phyloP scores from a whole-genome alignment of 305 asterid genomes.

The Ilex paraguariensis region DNA sequence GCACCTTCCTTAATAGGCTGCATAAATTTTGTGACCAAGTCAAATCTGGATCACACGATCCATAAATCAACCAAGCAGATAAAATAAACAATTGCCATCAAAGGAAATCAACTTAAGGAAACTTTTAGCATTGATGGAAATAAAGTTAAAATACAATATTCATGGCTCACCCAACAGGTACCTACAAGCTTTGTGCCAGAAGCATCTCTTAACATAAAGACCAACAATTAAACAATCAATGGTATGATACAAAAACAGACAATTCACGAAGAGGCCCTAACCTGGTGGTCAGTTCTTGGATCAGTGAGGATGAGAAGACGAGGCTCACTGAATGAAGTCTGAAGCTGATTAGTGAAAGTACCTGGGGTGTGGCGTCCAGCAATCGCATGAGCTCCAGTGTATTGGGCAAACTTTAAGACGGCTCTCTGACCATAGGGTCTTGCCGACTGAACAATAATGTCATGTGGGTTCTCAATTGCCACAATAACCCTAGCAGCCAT shows the following conservation, averaged over 20 bases:
- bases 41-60: not conserved
- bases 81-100: too few relatives aligned
- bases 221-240: too few relatives aligned
- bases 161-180: too few relatives aligned
- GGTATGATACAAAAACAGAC: too few relatives aligned
- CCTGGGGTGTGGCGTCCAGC: slow-evolving; percentile 64
- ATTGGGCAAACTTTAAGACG: slow-evolving; percentile 53
- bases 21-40: not conserved
- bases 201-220: too few relatives aligned
- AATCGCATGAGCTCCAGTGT: slow-evolving; percentile 45
- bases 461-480: slow-evolving; percentile 51
- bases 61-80: not conserved
- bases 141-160: too few relatives aligned
- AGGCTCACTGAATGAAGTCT: slow-evolving; percentile 53
- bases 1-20: slow-evolving; percentile 60
- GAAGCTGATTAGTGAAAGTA: slow-evolving; percentile 50
- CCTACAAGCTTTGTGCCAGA: too few relatives aligned
- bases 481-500: slow-evolving; percentile 57
- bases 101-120: too few relatives aligned
- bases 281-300: slow-evolving; percentile 60
- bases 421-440: slow-evolving; percentile 61
- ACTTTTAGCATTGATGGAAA: too few relatives aligned
- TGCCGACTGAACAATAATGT: slow-evolving; percentile 56
- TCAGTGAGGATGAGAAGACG: slow-evolving; percentile 50
- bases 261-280: not conserved